Evolutionary conservation across 2,329 filamentous ascomycete species (phyloP).

Genomic region (Penicillium hesseltinei): DNA sequence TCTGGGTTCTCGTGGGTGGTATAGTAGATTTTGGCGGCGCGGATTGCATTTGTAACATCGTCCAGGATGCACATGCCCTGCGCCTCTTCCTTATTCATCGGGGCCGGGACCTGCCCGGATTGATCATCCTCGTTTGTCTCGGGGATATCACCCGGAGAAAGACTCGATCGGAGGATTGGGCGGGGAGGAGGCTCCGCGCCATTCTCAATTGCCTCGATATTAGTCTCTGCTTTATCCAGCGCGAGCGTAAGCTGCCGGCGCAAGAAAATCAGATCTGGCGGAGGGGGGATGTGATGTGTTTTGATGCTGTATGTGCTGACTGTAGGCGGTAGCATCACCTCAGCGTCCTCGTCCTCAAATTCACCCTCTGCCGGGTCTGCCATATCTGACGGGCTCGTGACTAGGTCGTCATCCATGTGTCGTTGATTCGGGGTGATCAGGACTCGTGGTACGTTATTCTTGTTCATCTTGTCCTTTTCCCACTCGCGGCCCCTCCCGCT

Average conservation of each 20-base stretch:
- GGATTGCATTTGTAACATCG: slow-evolving; percentile 90
- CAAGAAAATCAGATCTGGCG: slow-evolving; percentile 77
- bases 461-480: slow-evolving; percentile 51
- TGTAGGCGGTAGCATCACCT: slow-evolving; percentile 88
- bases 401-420: slow-evolving; percentile 45
- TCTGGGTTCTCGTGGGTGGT: slow-evolving; percentile 86
- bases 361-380: slow-evolving; percentile 48
- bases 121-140: slow-evolving; percentile 45
- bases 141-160: slow-evolving; percentile 30
- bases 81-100: slow-evolving; percentile 75
- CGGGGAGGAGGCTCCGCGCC: slow-evolving; percentile 31
- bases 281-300: slow-evolving; percentile 75
- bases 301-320: slow-evolving; percentile 92
- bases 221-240: slow-evolving; percentile 66
- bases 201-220: slow-evolving; percentile 53
- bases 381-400: slow-evolving; percentile 52
- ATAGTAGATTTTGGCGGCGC: slow-evolving; percentile 94
- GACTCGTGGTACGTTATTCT: slow-evolving; percentile 41
- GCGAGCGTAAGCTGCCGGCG: slow-evolving; percentile 67
- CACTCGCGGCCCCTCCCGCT: slow-evolving; percentile 77
- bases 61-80: slow-evolving; percentile 92
- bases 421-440: slow-evolving; percentile 41
- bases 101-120: slow-evolving; percentile 24
- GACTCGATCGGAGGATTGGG: slow-evolving; percentile 31
- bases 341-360: slow-evolving; percentile 54